Evolutionary conservation across 2,329 filamentous ascomycete genomes (phyloP).

Genomic region (Fragosphaeria purpurea): DNA sequence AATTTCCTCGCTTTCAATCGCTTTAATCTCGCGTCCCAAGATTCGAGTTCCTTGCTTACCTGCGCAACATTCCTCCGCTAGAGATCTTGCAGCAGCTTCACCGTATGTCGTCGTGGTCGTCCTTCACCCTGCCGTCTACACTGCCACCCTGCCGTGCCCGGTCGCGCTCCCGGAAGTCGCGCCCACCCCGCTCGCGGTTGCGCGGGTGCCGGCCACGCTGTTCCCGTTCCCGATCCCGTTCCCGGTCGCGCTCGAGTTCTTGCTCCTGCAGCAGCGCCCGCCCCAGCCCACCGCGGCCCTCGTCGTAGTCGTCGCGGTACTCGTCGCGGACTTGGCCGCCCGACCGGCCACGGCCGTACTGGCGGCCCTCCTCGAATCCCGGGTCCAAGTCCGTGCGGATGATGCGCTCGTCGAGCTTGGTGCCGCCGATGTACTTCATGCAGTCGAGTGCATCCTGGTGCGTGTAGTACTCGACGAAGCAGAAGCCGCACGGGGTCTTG

Average conservation of each 20-base stretch:
- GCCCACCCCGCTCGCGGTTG: not conserved
- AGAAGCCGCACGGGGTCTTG: conserved; percentile 98
- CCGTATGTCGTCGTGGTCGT: conserved; percentile 48
- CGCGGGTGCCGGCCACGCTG: conserved; percentile 25
- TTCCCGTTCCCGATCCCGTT: conserved; percentile 49
- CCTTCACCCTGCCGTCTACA: conserved; percentile 35
- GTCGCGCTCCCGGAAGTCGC: conserved; percentile 7
- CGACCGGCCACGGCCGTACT: conserved; percentile 92
- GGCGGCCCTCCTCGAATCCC: conserved; percentile 88
- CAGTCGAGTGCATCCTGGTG: conserved; percentile 96
- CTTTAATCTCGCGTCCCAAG: no score
- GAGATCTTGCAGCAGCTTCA: conserved; percentile 18
- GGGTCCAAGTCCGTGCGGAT: conserved; percentile 93
- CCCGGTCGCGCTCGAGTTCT: conserved; percentile 24
- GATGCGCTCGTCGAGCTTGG: conserved; percentile 93
- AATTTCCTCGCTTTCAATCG: no score
- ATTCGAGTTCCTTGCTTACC: no score
- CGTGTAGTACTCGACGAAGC: conserved; percentile 98
- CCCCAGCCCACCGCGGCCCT: conserved; percentile 82
- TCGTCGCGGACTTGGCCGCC: conserved; percentile 96
- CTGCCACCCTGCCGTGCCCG: not conserved
- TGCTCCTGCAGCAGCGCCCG: conserved; percentile 56
- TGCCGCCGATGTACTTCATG: conserved; percentile 97
- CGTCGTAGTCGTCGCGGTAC: conserved; percentile 94
- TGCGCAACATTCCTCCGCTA: no score